These are phyloP conservation scores for Senecio squalidus DNA, from an alignment of 140 eudicot species.

Conservation along the genomic window DNA sequence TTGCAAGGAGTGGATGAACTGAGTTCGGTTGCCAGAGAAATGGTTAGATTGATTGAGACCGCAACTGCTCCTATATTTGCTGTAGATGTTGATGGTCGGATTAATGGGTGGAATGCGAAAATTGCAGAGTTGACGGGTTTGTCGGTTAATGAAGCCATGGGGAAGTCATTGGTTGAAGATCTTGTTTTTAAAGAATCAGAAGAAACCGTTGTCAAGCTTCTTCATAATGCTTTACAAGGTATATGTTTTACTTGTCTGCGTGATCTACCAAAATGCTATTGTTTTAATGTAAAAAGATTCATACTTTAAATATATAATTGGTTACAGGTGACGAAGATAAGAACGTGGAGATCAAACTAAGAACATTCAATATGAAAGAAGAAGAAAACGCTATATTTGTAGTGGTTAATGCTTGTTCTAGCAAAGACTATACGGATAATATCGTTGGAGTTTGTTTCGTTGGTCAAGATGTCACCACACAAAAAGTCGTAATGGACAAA, in stretches of 20 bases:
- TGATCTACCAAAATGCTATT: slow-evolving; percentile 1
- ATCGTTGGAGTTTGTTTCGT: slow-evolving; percentile 89
- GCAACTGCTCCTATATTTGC: slow-evolving; percentile 99
- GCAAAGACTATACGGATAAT: slow-evolving; percentile 63
- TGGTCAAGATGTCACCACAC: slow-evolving; percentile 89
- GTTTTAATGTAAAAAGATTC: neutral
- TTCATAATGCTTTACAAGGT: slow-evolving; percentile 71
- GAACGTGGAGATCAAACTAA: slow-evolving; percentile 80
- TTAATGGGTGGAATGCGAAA: slow-evolving; percentile 96
- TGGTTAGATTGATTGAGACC: slow-evolving; percentile 92
- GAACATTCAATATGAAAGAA: slow-evolving; percentile 49
- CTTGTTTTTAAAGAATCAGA: slow-evolving; percentile 72
- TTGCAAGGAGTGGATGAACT: slow-evolving; percentile 75
- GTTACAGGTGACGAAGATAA: slow-evolving; percentile 86
- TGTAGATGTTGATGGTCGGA: slow-evolving; percentile 65
- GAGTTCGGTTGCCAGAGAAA: slow-evolving; percentile 81
- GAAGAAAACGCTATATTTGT: slow-evolving; percentile 55
- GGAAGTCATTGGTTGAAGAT: slow-evolving; percentile 77
- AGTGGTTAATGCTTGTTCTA: slow-evolving; percentile 94
- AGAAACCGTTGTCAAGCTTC: slow-evolving; percentile 63
- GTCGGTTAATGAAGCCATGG: slow-evolving; percentile 80
- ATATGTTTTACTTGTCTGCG: slow-evolving; percentile 8
- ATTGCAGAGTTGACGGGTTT: slow-evolving; percentile 85
- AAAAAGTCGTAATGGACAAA: slow-evolving; percentile 84
- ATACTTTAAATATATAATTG: neutral